A percentile compares a stretch with the other conserved stretches of the same genome.
Evolutionary conservation across 2,329 filamentous ascomycete genomes (phyloP).

Genomic region (Paraphoma sp.): DNA sequence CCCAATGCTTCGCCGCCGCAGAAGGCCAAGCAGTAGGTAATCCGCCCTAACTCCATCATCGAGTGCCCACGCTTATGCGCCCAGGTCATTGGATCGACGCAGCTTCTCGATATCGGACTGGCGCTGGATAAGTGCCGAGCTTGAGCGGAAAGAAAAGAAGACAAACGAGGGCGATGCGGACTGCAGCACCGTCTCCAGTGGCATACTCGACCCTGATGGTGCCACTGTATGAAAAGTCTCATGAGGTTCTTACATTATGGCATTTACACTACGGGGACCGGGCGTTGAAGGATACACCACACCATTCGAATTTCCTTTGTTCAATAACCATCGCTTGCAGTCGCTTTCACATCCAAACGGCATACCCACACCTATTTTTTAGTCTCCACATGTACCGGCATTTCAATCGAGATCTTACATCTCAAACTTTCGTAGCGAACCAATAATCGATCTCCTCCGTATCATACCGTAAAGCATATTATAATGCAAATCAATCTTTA

Average conservation of each 20-base stretch:
- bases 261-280: not conserved
- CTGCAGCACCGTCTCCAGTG: slow-evolving; percentile 17
- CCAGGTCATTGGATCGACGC: slow-evolving; percentile 6
- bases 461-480: not conserved
- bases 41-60: slow-evolving; percentile 2
- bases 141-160: slow-evolving; percentile 9
- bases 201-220: not conserved
- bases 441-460: too few relatives aligned
- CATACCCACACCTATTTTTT: too few relatives aligned
- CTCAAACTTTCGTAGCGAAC: too few relatives aligned
- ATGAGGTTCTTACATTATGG: not conserved
- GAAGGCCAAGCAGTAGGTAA: slow-evolving; percentile 36
- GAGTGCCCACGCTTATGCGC: not conserved
- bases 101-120: slow-evolving; percentile 28
- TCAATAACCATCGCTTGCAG: too few relatives aligned
- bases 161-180: slow-evolving; percentile 10
- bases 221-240: not conserved
- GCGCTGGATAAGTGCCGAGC: slow-evolving; percentile 20
- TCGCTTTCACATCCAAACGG: too few relatives aligned
- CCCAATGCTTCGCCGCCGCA: slow-evolving; percentile 25
- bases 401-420: too few relatives aligned
- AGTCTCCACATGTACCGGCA: too few relatives aligned
- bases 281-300: not conserved
- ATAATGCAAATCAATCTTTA: not conserved
- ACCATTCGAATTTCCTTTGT: too few relatives aligned